Percentiles rank a stretch among this genome's conserved stretches.
Conservation (phyloP, 305 asterid species). For the Fraxinus sp. region DNA sequence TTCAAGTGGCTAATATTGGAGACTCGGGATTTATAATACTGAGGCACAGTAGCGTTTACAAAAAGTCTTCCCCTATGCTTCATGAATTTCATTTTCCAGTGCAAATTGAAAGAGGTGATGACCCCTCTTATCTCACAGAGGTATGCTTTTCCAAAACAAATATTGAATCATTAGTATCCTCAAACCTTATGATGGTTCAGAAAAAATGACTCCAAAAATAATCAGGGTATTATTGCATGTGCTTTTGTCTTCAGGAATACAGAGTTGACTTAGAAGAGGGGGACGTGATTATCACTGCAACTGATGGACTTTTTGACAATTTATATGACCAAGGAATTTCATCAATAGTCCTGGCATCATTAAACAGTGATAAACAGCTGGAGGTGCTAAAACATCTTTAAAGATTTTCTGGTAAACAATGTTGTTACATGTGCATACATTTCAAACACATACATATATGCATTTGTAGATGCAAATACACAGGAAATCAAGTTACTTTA, state of each 20-base stretch:
- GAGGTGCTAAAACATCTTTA: constrained; percentile 43
- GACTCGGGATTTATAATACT: constrained; percentile 73
- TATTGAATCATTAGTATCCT: neutral
- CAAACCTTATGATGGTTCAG: neutral
- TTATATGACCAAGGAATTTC: constrained; percentile 61
- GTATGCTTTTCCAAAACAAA: constrained; percentile 34
- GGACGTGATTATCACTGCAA: constrained; percentile 61
- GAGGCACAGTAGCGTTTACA: constrained; percentile 54
- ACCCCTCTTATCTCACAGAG: constrained; percentile 64
- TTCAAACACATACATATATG: neutral
- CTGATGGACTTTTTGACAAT: constrained; percentile 85
- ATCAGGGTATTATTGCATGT: constrained; percentile 8
- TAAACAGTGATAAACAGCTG: constrained; percentile 44
- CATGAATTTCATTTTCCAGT: constrained; percentile 67
- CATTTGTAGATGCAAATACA: neutral
- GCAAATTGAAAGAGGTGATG: constrained; percentile 53
- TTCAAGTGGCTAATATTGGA: constrained; percentile 76
- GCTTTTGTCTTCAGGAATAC: constrained; percentile 47
- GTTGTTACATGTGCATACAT: neutral
- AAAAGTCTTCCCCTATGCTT: constrained; percentile 65
- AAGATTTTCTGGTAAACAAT: neutral
- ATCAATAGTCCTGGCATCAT: constrained; percentile 45
- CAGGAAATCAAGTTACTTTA: neutral
- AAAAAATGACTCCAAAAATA: neutral
- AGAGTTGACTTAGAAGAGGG: constrained; percentile 61